A percentile compares a stretch with the other conserved stretches of the same genome.
Evolutionary conservation across 176 grass and related monocot genomes (phyloP).

Genomic region (Oryza glaberrima): DNA sequence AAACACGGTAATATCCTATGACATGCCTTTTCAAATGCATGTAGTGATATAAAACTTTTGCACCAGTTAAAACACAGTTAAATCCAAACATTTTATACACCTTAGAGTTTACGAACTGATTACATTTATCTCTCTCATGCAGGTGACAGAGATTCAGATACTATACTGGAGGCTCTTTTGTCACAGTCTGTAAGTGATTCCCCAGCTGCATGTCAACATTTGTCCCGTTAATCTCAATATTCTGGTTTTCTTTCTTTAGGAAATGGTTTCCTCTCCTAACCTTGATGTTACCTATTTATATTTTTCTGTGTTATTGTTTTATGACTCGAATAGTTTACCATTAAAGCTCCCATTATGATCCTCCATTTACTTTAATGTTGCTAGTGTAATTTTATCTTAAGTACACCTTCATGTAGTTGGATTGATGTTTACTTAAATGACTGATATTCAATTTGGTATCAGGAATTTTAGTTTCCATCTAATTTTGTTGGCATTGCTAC

Average conservation of each 20-base stretch:
- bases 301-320: background rate
- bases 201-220: constrained; percentile 20
- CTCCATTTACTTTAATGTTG: background rate
- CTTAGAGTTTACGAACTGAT: constrained; percentile 34
- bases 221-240: background rate
- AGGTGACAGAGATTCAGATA: constrained; percentile 71
- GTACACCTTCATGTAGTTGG: constrained; percentile 28
- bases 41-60: constrained; percentile 27
- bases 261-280: constrained; percentile 15
- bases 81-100: background rate
- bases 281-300: background rate
- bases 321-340: background rate
- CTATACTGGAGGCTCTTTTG: constrained; percentile 66
- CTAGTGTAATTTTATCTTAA: constrained; percentile 32
- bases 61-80: constrained; percentile 20
- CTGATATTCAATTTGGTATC: background rate
- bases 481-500: constrained; percentile 11
- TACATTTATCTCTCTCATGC: constrained; percentile 36
- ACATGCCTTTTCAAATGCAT: background rate
- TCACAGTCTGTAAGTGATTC: constrained; percentile 73
- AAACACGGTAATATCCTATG: constrained; percentile 64
- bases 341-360: background rate
- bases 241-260: background rate
- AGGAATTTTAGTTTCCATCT: constrained; percentile 2
- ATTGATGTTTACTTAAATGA: constrained; percentile 24